Evolutionary conservation across 176 grass and related monocot genomes (phyloP), one percentile per base, ranked within the genome.

Genomic region (Carex kokanica): DNA sequence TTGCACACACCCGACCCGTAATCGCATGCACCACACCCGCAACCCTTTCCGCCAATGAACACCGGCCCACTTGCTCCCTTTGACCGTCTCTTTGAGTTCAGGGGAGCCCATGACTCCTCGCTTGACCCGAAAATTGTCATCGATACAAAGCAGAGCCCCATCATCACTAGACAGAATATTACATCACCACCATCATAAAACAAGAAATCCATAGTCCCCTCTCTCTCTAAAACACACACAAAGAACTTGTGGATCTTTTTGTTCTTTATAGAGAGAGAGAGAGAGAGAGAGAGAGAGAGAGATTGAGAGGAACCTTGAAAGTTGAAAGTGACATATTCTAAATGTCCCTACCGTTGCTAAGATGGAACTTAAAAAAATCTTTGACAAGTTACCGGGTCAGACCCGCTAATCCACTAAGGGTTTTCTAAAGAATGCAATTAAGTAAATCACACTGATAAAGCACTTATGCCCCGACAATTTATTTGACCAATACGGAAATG

Each of bases 101-200:
- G 21, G 23, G 54, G 40, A 20, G 23, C 5, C 41, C 61, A 68
- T 17, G 61, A 34, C 15, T 82, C 80, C 60, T 82, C 61, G 15
- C 59, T 65, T 15, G 80, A 53, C 41, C 80, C 2, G 1, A 82
- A 34, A 27, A 82, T 82, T 17, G 63, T 25, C 80, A 82, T 82
- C 11, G 80, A 24, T 13, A 82, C 60, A 7, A 82, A 65, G 23
- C 80, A 62, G 18, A 82, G 41, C 57, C 80, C 54, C 61, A 82
- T 18, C 80, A 82, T 82, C 20, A 82, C 80, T 2, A 82, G 41
- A 29, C 40, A 82, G 27, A 82, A 82, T 82, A 82, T 54, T n/a
- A 82, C 61, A 53, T 82, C 80, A 51, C 27, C 60, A 47, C 61
- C 23, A 65, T 51, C 43, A 52, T 31, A 40, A 27, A 5, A 54